These are phyloP conservation scores for Plasmodium inui DNA, from an alignment of 169 alveolate genomes.

Conservation along the genomic window DNA sequence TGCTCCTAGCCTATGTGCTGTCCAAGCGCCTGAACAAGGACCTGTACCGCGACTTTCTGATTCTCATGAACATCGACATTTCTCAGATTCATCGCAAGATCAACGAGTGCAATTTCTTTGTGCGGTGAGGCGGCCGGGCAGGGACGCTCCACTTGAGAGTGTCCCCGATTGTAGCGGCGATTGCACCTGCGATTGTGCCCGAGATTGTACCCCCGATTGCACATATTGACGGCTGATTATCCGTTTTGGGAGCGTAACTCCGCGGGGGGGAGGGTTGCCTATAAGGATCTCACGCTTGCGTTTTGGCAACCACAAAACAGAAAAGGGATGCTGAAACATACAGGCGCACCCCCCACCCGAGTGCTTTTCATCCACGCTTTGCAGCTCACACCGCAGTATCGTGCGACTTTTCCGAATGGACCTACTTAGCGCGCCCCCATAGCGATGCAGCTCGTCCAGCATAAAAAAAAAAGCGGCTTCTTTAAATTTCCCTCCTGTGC, in stretches of 20 bases:
- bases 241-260: not conserved
- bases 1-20: constrained; percentile 48
- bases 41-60: constrained; percentile 38
- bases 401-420: not conserved
- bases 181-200: not conserved
- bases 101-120: constrained; percentile 31
- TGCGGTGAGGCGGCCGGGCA: not conserved
- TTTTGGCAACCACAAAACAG: not conserved
- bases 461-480: not conserved
- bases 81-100: constrained; percentile 42
- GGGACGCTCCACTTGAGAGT: too few species aligned
- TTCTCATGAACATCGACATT: constrained; percentile 69
- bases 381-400: not conserved
- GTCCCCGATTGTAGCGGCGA: too few species aligned
- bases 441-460: not conserved
- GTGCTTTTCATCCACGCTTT: not conserved
- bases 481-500: not conserved
- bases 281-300: not conserved
- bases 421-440: not conserved
- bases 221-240: not conserved
- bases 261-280: not conserved
- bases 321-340: not conserved
- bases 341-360: not conserved
- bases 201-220: not conserved
- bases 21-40: constrained; percentile 45